phyloP scores from a whole-genome alignment of 495 filamentous ascomycete species.

The Annulohypoxylon nitens region DNA sequence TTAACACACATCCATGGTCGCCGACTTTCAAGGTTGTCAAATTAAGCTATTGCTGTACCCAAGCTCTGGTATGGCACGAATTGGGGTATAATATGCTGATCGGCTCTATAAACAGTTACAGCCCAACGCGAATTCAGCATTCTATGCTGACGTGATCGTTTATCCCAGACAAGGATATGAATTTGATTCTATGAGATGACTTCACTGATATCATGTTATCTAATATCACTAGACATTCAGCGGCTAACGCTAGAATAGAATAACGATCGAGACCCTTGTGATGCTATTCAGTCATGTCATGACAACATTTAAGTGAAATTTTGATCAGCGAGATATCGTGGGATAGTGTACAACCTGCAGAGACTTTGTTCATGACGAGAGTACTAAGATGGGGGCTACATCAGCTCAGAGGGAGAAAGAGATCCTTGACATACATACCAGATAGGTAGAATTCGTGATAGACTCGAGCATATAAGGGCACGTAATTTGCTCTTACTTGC shows the following conservation, averaged over 20 bases:
- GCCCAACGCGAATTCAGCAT: constrained; percentile 8
- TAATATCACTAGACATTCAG: not conserved
- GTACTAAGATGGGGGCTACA: not conserved
- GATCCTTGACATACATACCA: not conserved
- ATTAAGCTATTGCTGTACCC: constrained; percentile 24
- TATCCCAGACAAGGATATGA: not conserved
- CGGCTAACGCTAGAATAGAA: constrained; percentile 7
- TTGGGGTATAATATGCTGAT: constrained; percentile 12
- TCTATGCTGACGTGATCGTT: constrained; percentile 9
- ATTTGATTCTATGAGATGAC: constrained; percentile 23
- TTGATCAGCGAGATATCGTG: constrained; percentile 17
- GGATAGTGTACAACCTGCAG: constrained; percentile 1
- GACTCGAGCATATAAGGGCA: constrained; percentile 1
- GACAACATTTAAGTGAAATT: constrained; percentile 29
- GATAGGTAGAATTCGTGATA: not conserved
- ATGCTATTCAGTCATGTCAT: constrained; percentile 24
- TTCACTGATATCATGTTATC: constrained; percentile 1
- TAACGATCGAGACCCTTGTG: constrained; percentile 20
- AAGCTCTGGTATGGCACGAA: constrained; percentile 12
- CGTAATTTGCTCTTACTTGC: not conserved
- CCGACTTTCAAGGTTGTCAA: not conserved
- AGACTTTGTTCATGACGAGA: constrained; percentile 2
- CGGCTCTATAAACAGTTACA: constrained; percentile 20
- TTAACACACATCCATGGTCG: constrained; percentile 7
- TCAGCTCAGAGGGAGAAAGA: not conserved